Percentiles rank a stretch among this genome's conserved stretches.
phyloP scores from a whole-genome alignment of 2,329 filamentous ascomycete genomes.

The Arthroderma sp. region DNA sequence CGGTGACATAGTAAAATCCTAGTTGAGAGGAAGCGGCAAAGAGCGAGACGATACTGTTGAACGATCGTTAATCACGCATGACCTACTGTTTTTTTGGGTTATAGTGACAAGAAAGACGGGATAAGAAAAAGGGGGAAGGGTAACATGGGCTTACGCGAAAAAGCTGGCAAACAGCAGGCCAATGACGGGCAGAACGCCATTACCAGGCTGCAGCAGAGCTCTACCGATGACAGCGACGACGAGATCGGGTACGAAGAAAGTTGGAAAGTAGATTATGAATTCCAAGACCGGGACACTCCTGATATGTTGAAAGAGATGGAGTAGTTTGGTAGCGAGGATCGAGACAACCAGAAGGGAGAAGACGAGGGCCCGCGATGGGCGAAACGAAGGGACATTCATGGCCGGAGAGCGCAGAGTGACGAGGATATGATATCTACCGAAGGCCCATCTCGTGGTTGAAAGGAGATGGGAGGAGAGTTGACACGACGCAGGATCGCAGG shows the following conservation, averaged over 20 bases:
- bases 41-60: slow-evolving; percentile 13
- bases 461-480: neutral
- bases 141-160: slow-evolving; percentile 13
- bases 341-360: slow-evolving; percentile 18
- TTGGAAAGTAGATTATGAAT: slow-evolving; percentile 19
- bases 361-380: slow-evolving; percentile 15
- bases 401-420: slow-evolving; percentile 1
- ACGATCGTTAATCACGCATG: neutral
- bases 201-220: slow-evolving; percentile 14
- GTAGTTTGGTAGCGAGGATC: slow-evolving; percentile 15
- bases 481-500: neutral
- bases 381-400: slow-evolving; percentile 15
- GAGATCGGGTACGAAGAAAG: slow-evolving; percentile 19
- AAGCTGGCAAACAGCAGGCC: slow-evolving; percentile 11
- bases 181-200: slow-evolving; percentile 6
- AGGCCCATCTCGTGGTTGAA: slow-evolving; percentile 8
- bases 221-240: slow-evolving; percentile 14
- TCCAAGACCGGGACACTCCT: slow-evolving; percentile 11
- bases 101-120: neutral
- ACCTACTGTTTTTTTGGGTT: no score
- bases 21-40: slow-evolving; percentile 17
- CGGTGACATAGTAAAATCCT: slow-evolving; percentile 21
- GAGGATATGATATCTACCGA: neutral
- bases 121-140: neutral
- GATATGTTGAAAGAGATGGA: slow-evolving; percentile 18